Evolutionary conservation across 2,329 filamentous ascomycete species (phyloP).

Genomic region (Paecilomyces sp.): DNA sequence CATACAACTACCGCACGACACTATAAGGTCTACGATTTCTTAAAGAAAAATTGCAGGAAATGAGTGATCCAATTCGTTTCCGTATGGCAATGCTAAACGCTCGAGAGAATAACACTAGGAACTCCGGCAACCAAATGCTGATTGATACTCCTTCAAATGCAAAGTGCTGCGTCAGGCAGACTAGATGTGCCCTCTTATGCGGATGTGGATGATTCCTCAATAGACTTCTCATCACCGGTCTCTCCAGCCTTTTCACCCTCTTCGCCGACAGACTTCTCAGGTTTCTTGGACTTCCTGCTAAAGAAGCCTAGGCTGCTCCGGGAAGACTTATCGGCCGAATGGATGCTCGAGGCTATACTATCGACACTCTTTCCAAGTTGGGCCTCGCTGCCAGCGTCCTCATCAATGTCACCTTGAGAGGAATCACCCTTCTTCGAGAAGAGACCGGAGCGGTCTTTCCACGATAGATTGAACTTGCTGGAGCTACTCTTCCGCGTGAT

Average conservation of each 20-base stretch:
- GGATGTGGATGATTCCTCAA: slow-evolving; percentile 21
- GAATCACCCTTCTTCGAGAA: slow-evolving; percentile 41
- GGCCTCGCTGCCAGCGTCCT: slow-evolving; percentile 32
- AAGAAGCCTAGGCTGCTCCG: slow-evolving; percentile 41
- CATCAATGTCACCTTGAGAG: slow-evolving; percentile 37
- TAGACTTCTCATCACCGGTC: slow-evolving; percentile 34
- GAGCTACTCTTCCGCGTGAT: slow-evolving; percentile 45
- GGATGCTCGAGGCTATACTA: slow-evolving; percentile 31
- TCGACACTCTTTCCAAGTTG: slow-evolving; percentile 38
- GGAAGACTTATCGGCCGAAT: slow-evolving; percentile 36
- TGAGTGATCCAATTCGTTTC: neutral
- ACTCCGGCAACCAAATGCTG: neutral
- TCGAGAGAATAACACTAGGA: neutral
- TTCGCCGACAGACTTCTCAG: slow-evolving; percentile 35
- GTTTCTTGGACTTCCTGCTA: slow-evolving; percentile 39
- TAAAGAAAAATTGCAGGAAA: neutral
- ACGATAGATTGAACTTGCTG: slow-evolving; percentile 44
- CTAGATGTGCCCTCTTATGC: neutral
- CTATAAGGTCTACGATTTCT: too few species aligned
- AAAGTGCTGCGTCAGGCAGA: neutral
- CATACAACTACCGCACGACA: too few species aligned
- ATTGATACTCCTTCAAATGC: neutral
- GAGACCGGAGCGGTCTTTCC: slow-evolving; percentile 43
- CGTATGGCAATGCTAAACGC: neutral
- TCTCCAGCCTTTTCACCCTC: slow-evolving; percentile 38